Percentiles rank a stretch among this genome's conserved stretches.
Evolutionary conservation across 2,329 filamentous ascomycete species (phyloP).

Genomic region (Claviceps africana): DNA sequence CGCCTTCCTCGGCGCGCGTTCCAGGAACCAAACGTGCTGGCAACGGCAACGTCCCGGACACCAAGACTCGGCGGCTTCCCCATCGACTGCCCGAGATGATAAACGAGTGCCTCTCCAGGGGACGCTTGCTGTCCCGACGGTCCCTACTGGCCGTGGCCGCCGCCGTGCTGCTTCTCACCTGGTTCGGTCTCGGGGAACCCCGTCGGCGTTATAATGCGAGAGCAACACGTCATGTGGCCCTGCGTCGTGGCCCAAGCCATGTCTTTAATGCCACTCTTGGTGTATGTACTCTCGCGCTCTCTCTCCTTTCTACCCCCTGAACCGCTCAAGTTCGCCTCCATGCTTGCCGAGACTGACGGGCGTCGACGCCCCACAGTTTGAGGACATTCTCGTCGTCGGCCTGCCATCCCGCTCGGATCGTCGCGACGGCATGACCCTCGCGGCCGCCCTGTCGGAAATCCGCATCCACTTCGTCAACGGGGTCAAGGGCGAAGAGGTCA

Average conservation of each 20-base stretch:
- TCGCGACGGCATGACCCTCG: slow-evolving; percentile 33
- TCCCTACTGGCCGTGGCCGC: neutral
- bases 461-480: slow-evolving; percentile 33
- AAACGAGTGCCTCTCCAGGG: neutral
- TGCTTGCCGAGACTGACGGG: too few species aligned
- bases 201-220: neutral
- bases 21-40: too few species aligned
- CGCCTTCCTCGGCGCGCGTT: too few species aligned
- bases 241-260: neutral
- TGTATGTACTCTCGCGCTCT: too few species aligned
- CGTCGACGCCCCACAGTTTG: too few species aligned
- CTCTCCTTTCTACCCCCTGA: too few species aligned
- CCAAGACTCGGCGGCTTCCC: too few species aligned
- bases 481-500: slow-evolving; percentile 22
- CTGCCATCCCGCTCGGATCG: slow-evolving; percentile 36
- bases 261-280: slow-evolving; percentile 2
- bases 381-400: slow-evolving; percentile 38
- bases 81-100: too few species aligned
- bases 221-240: neutral
- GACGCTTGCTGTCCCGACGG: neutral
- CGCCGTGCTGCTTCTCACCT: neutral
- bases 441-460: slow-evolving; percentile 30
- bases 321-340: too few species aligned
- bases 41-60: too few species aligned
- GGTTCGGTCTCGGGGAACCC: too few species aligned